Percentiles rank a stretch among this genome's conserved stretches.
Conservation (phyloP, 2,329 filamentous ascomycete species). For the Cadophora sp. region DNA sequence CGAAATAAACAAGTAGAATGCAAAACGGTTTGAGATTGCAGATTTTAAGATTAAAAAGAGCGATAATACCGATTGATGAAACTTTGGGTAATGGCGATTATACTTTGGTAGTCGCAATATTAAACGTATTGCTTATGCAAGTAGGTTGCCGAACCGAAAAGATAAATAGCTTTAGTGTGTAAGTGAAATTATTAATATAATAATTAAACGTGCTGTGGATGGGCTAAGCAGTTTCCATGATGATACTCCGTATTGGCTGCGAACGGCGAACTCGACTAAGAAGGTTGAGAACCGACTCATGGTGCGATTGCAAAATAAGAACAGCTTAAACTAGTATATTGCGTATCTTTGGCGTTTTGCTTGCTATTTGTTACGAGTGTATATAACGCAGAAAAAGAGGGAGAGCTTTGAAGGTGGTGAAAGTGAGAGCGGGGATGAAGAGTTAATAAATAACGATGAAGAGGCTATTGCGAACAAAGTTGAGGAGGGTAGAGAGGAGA, state of each 20-base stretch:
- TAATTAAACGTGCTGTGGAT: background rate
- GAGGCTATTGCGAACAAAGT: background rate
- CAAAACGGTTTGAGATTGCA: slow-evolving; percentile 2
- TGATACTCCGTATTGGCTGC: background rate
- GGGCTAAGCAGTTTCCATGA: background rate
- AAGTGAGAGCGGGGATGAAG: background rate
- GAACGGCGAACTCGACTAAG: background rate
- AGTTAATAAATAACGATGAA: background rate
- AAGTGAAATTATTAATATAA: background rate
- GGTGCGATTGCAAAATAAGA: background rate
- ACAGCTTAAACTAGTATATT: background rate
- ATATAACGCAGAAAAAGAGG: background rate
- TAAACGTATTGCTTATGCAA: background rate
- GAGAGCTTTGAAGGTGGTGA: background rate
- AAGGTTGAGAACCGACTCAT: background rate
- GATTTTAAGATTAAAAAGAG: background rate
- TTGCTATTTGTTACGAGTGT: background rate
- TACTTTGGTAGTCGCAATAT: background rate
- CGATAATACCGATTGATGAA: background rate
- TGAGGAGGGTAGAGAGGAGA: background rate
- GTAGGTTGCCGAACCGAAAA: background rate
- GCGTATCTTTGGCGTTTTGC: background rate
- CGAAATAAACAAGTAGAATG: background rate
- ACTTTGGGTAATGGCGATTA: background rate
- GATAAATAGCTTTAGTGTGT: background rate